Base-by-base conservation (phyloP, 805 yeast species). In the Candida pseudoglaebosa region DNA sequence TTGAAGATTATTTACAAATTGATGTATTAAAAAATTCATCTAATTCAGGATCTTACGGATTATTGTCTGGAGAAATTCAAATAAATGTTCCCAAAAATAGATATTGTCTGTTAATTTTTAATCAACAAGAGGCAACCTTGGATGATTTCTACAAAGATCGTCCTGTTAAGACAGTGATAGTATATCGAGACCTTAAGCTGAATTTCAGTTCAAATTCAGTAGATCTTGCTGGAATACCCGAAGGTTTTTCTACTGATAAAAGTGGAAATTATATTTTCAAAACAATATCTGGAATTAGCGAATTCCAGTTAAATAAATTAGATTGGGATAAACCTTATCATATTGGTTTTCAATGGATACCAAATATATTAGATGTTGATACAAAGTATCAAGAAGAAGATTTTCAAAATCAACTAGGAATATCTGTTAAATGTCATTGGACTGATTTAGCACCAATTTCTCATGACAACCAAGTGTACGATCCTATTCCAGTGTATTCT, bases 291-390 rank as follows among this genome's bases (percentile, higher is more conserved):
- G 95, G 95, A 12, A 82, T 87, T 37, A 78, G 80, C 44, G 71
- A 72, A 42, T 50, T 84, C 4, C 77, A 76, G 37, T 53, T 88
- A 41, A 84, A 83, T 57, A 85, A 82, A 52, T 59, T 82, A 19
- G 69, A 73, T 48, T 81, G 87, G 80, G 65, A 73, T 4, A 67
- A 69, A 36, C 50, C 66, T 1, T 82, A 77, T 51, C 84, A 74
- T 46, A 43, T 87, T 32, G 84, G 82, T 2, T 48, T 87, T 36
- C 84, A 84, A 52, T 87, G 95, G 95, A 65, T 83, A 24, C 95
- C 95, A 4, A 71, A 71, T 38, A 62, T 73, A 10, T 69, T 70
- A 20, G 78, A 69, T 31, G n/a, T 61, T 54, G 28, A 40, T 5
- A 22, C 10, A 22, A 12, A 22, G 8, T 22, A 8, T 8, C 64